Base-by-base conservation (phyloP, 305 asterid genomes). In the Fraxinus latifolia region DNA sequence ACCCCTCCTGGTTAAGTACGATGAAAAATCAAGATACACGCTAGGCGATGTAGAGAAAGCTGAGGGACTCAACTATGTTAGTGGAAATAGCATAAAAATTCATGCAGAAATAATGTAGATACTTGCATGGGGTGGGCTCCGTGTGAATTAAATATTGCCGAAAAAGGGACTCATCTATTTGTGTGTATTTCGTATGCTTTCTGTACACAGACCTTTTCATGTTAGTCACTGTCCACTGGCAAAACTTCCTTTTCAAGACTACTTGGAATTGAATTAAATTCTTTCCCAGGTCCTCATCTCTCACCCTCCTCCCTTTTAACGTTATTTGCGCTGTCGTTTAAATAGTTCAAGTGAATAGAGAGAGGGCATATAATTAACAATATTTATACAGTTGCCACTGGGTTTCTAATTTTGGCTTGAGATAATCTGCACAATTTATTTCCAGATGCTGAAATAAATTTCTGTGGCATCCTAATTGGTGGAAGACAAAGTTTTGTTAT, bases 261-360 rank as follows among this genome's bases (percentile, higher is more conserved):
- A 72, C 74, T 80, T 90, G 85, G 83, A 84, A 87, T n/a, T 87
- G 89, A 8, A 58, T 90, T 25, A 0, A 88, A 88, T 74, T 86
- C 91, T 55, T 80, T 86, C 1, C 80, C 87, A 82, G 93, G 90
- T 88, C 32, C 32, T 33, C 0, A 39, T 39, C 7, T 23, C 4
- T 14, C 14, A 39, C 47, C 3, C 47, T 37, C 0, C 19, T 5
- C 0, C 14, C 44, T 73, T 12, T 11, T 4, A 27, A 53, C 23
- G 17, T 53, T 53, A 53, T 53, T n/a, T 17, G 21, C 65, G 21
- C 9, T 15, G 7, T 53, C 23, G 65, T n/a, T n/a, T 53, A 53
- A 53, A n/a, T n/a, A n/a, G 62, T 50, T 50, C 17, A 50, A 50
- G 21, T 50, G 21, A 53, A 4, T 53, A 53, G 23, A 53, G 65